These are phyloP conservation scores for Metschnikowia rubicola DNA, from an alignment of 805 yeast genomes.

Conservation along the genomic window DNA sequence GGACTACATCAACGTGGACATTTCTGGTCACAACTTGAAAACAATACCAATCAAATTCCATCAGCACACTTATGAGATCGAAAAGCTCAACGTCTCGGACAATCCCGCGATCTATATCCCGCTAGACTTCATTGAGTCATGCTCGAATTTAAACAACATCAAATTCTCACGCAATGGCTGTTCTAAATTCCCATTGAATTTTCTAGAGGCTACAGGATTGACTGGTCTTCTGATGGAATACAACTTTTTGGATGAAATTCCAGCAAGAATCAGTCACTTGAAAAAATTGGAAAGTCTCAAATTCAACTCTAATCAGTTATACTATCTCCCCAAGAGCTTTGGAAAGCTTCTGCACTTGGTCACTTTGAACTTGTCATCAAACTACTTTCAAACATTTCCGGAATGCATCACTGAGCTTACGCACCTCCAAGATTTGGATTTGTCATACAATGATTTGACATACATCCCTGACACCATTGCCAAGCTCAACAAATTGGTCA, in stretches of 20 bases:
- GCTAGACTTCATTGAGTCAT: conserved; percentile 78
- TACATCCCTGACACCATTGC: conserved; percentile 60
- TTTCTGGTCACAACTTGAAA: conserved; percentile 69
- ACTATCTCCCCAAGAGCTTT: conserved; percentile 58
- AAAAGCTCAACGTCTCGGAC: conserved; percentile 74
- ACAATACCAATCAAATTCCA: conserved; percentile 83
- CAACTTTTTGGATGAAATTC: conserved; percentile 66
- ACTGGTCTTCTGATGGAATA: conserved; percentile 70
- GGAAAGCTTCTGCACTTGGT: conserved; percentile 52
- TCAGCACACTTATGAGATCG: conserved; percentile 76
- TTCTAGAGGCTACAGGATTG: conserved; percentile 66
- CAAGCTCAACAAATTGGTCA: conserved; percentile 56
- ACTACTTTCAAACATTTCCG: conserved; percentile 60
- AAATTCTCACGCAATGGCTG: conserved; percentile 72
- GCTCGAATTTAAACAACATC: conserved; percentile 64
- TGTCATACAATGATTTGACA: conserved; percentile 75
- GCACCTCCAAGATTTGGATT: conserved; percentile 62
- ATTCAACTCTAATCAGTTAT: conserved; percentile 73
- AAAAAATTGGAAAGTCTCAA: conserved; percentile 55
- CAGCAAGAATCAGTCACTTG: conserved; percentile 53
- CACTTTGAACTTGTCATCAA: conserved; percentile 74
- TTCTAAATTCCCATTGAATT: conserved; percentile 67
- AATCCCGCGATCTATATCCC: conserved; percentile 86
- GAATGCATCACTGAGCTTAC: conserved; percentile 59
- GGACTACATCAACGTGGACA: conserved; percentile 70